These are phyloP conservation scores for Rhodotorula sp. DNA, from an alignment of 1,284 basidiomycete species.

Conservation along the genomic window DNA sequence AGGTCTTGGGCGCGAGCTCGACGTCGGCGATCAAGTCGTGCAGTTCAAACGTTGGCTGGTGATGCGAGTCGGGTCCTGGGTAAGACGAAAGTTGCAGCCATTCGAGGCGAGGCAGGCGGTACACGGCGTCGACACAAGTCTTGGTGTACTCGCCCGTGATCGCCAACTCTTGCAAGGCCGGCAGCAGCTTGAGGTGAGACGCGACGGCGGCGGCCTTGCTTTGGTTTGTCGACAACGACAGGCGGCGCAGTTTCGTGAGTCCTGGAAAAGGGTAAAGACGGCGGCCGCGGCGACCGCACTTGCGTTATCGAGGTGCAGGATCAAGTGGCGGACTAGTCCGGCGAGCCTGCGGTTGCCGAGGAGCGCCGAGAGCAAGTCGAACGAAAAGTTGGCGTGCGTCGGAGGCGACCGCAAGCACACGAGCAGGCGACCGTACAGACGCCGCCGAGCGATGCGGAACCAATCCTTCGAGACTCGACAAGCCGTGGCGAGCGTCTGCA, in stretches of 20 bases:
- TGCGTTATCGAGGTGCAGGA: neutral
- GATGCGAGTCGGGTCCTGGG: neutral
- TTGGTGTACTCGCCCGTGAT: slow-evolving; percentile 67
- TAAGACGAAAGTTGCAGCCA: neutral
- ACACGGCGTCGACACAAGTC: slow-evolving; percentile 68
- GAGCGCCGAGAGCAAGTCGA: neutral
- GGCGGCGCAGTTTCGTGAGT: neutral
- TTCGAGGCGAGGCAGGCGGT: slow-evolving; percentile 54
- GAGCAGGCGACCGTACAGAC: neutral
- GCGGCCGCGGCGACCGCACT: neutral
- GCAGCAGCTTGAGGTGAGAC: neutral
- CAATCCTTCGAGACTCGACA: neutral
- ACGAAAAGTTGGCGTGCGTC: neutral
- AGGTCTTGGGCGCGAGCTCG: slow-evolving; percentile 54
- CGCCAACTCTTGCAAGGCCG: neutral
- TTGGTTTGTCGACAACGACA: neutral
- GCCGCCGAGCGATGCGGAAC: neutral
- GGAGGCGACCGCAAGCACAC: neutral
- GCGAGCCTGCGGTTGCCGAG: neutral
- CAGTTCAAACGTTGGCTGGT: neutral
- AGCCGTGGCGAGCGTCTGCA: no score
- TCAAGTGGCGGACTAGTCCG: no score
- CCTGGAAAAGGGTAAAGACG: neutral
- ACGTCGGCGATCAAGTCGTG: slow-evolving; percentile 11
- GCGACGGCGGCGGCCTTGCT: neutral